Evolutionary conservation across 768 basidiomycete genomes (phyloP).

Genomic region (Boletus sp.): DNA sequence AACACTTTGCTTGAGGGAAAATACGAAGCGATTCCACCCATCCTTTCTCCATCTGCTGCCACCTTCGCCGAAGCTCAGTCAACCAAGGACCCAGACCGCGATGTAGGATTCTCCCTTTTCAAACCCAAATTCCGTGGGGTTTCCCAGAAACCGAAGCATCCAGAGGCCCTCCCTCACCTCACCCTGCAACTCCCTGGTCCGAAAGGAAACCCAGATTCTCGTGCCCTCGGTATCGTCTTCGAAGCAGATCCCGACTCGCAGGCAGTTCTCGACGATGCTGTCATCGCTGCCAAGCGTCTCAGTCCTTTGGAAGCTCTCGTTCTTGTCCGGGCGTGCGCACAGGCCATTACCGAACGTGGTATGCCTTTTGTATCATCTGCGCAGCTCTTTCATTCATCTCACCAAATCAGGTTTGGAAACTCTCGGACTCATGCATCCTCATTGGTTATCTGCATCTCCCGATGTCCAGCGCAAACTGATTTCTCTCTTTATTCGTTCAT

Average conservation of each 20-base stretch:
- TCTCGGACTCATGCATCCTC: constrained; percentile 81
- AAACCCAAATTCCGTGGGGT: constrained; percentile 43
- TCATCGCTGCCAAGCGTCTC: constrained; percentile 57
- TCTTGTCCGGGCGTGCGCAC: constrained; percentile 67
- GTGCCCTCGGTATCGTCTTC: constrained; percentile 55
- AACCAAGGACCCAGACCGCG: constrained; percentile 42
- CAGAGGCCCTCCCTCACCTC: constrained; percentile 47
- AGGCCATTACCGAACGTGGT: constrained; percentile 65
- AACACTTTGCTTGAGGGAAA: constrained; percentile 65
- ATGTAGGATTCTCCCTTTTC: constrained; percentile 49
- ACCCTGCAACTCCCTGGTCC: constrained; percentile 60
- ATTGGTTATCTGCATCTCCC: constrained; percentile 77
- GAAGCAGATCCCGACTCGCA: constrained; percentile 55
- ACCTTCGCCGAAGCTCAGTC: constrained; percentile 16
- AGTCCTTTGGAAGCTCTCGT: constrained; percentile 61
- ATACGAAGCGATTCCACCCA: constrained; percentile 66
- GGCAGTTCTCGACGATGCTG: constrained; percentile 47
- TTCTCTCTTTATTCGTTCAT: constrained; percentile 66
- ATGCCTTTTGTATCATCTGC: constrained; percentile 23
- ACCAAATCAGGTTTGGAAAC: constrained; percentile 64
- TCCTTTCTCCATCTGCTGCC: constrained; percentile 34
- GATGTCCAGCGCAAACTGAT: constrained; percentile 67
- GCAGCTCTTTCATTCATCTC: constrained; percentile 3
- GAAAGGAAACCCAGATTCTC: constrained; percentile 46
- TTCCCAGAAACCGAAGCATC: constrained; percentile 36